phyloP scores from a whole-genome alignment of 306 rosid genomes.

The Dalbergia cochinchinensis region DNA sequence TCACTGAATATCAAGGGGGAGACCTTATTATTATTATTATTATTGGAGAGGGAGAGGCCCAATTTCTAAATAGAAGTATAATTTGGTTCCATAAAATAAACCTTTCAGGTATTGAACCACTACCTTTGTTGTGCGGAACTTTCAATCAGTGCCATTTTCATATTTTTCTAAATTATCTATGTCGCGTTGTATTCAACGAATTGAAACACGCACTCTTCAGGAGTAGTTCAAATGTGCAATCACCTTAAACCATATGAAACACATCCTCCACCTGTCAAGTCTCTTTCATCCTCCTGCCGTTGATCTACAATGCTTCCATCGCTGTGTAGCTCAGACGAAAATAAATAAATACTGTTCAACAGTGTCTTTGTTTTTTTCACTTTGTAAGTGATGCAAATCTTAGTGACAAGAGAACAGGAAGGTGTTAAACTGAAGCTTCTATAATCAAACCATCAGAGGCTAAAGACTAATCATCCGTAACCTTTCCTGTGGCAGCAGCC shows the following conservation, averaged over 20 bases:
- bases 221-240: constrained; percentile 46
- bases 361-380: not conserved
- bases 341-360: not conserved
- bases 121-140: constrained; percentile 10
- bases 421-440: constrained; percentile 39
- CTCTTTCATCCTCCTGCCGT: constrained; percentile 41
- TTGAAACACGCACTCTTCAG: constrained; percentile 42
- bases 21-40: not conserved
- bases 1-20: too few species aligned
- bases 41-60: not conserved
- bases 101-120: constrained; percentile 33
- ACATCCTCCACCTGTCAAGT: constrained; percentile 35
- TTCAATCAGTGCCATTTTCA: not conserved
- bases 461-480: constrained; percentile 25
- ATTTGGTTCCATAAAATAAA: constrained; percentile 27
- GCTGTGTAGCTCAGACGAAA: constrained; percentile 5
- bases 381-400: constrained; percentile 15
- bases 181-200: constrained; percentile 15
- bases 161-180: not conserved
- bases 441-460: constrained; percentile 40
- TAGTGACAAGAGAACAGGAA: not conserved
- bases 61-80: not conserved
- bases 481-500: constrained; percentile 40
- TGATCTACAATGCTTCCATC: constrained; percentile 37
- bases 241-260: constrained; percentile 48